A percentile compares a stretch with the other conserved stretches of the same genome.
Evolutionary conservation across 1,284 basidiomycete genomes (phyloP).

Genomic region (Ustilago cynodontis): DNA sequence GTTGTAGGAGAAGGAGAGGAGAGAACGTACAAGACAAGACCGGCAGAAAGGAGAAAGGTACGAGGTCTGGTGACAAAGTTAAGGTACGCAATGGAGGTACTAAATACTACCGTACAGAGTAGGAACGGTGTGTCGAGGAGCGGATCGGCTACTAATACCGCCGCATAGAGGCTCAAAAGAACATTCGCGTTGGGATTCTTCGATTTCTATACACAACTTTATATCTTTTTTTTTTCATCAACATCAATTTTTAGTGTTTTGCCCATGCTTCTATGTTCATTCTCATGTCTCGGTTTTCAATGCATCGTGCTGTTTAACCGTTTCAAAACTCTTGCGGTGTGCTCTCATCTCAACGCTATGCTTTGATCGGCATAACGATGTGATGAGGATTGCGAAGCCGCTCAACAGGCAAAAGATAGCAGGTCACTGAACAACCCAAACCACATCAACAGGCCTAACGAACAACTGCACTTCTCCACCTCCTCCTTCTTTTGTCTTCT

Average conservation of each 20-base stretch:
- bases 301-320: neutral
- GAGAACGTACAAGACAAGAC: constrained; percentile 25
- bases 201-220: too few relatives aligned
- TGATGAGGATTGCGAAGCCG: neutral
- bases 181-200: too few relatives aligned
- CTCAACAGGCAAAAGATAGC: neutral
- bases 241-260: neutral
- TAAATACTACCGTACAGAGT: constrained; percentile 31
- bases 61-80: constrained; percentile 41
- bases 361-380: too few relatives aligned
- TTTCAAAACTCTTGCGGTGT: neutral
- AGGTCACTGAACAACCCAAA: constrained; percentile 50
- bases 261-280: neutral
- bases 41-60: constrained; percentile 41
- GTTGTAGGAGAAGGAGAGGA: neutral
- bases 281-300: neutral
- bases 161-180: neutral
- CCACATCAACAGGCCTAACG: constrained; percentile 48
- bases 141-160: constrained; percentile 1
- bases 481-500: neutral
- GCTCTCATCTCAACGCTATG: too few relatives aligned
- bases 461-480: constrained; percentile 26
- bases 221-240: neutral
- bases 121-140: constrained; percentile 13
- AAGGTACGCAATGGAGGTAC: constrained; percentile 42